A percentile compares a stretch with the other conserved stretches of the same genome.
Conservation (phyloP, 1,284 basidiomycete genomes). For the Rhodofomes roseus region DNA sequence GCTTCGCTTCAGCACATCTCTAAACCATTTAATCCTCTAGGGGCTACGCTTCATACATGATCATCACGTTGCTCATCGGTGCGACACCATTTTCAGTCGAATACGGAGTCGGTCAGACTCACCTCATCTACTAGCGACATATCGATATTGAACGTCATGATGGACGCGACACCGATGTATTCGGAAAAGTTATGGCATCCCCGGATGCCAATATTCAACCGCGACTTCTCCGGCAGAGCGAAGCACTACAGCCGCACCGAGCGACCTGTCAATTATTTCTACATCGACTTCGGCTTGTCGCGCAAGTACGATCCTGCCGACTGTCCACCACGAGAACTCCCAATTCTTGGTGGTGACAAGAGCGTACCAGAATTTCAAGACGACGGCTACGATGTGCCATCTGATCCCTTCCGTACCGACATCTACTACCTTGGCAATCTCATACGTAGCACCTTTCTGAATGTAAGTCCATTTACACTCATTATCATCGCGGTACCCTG, state of each 20-base stretch:
- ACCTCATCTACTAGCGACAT: not conserved
- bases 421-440: slow-evolving; percentile 22
- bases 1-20: not conserved
- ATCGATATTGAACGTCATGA: slow-evolving; percentile 34
- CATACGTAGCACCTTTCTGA: slow-evolving; percentile 16
- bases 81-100: not conserved
- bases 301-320: slow-evolving; percentile 15
- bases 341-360: slow-evolving; percentile 10
- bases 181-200: slow-evolving; percentile 26
- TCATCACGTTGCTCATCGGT: slow-evolving; percentile 18
- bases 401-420: slow-evolving; percentile 20
- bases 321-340: slow-evolving; percentile 4
- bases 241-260: slow-evolving; percentile 26
- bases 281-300: slow-evolving; percentile 35
- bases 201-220: slow-evolving; percentile 1
- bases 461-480: slow-evolving; percentile 7
- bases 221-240: slow-evolving; percentile 17
- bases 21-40: not conserved
- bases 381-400: not conserved
- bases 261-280: slow-evolving; percentile 29
- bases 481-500: not conserved
- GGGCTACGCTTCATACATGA: slow-evolving; percentile 17
- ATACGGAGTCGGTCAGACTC: not conserved
- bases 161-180: slow-evolving; percentile 30
- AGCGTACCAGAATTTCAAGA: slow-evolving; percentile 12